Percentiles rank a stretch among this genome's conserved stretches.
phyloP scores from a whole-genome alignment of 2,329 filamentous ascomycete genomes.

The Trichoderma arundinaceum region DNA sequence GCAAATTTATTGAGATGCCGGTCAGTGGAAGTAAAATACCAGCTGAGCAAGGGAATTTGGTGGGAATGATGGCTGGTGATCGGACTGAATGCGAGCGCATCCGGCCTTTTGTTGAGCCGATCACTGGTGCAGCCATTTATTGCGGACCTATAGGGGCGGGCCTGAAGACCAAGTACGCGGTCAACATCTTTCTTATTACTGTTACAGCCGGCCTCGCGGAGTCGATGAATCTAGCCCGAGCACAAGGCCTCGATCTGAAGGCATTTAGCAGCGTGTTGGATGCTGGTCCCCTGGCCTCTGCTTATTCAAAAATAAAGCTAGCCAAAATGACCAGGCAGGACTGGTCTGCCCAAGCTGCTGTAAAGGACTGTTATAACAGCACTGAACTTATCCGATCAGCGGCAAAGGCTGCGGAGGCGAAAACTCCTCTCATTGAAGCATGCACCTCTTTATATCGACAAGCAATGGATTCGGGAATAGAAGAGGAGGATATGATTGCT shows the following conservation, averaged over 20 bases:
- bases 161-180: slow-evolving; percentile 43
- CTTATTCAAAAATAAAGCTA: slow-evolving; percentile 41
- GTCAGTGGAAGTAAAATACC: slow-evolving; percentile 45
- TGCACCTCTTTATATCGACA: slow-evolving; percentile 38
- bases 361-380: slow-evolving; percentile 43
- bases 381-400: slow-evolving; percentile 40
- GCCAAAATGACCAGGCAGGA: slow-evolving; percentile 41
- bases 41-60: slow-evolving; percentile 43
- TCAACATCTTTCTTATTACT: slow-evolving; percentile 42
- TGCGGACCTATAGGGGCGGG: slow-evolving; percentile 44
- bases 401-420: slow-evolving; percentile 31
- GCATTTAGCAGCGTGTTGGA: slow-evolving; percentile 41
- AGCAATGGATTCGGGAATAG: slow-evolving; percentile 35
- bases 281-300: slow-evolving; percentile 42
- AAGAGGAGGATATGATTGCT: slow-evolving; percentile 42
- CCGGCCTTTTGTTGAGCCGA: slow-evolving; percentile 36
- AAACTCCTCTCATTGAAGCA: slow-evolving; percentile 36
- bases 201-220: slow-evolving; percentile 44
- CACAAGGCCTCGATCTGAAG: slow-evolving; percentile 42
- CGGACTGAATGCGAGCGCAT: slow-evolving; percentile 37
- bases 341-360: slow-evolving; percentile 41
- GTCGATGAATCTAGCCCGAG: slow-evolving; percentile 42
- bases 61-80: slow-evolving; percentile 45
- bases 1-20: slow-evolving; percentile 45
- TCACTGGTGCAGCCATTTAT: slow-evolving; percentile 43